Base-by-base conservation (phyloP, 179 eudicot species). In the Actinidia arguta region DNA sequence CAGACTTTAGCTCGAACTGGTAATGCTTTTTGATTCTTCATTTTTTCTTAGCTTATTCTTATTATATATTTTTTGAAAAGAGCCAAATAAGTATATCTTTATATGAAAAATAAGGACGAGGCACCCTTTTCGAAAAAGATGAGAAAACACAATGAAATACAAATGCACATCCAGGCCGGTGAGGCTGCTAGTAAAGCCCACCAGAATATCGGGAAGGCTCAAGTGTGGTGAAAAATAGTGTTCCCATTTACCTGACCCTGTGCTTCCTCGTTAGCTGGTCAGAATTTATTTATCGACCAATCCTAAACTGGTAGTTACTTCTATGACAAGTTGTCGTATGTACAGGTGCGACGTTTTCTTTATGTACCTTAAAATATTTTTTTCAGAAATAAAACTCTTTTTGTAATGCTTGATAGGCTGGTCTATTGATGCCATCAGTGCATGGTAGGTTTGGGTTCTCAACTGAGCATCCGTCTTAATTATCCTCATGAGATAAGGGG, bases 1-100 rank as follows among this genome's bases (percentile, higher is more conserved):
- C 99, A 97, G 84, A 95, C 98, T 54, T 87, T 97, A 78, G 98
- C 99, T 62, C 92, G 99, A 92, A 97, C 99, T 48, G 98, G 99
- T 93, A 88, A 52, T 78, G 24, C 12, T 81, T 78, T 17, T 69
- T 56, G 59, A 4, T 67, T 63, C 14, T 75, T 44, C 16, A 18
- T 18, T 64, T 10, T 20, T 44, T 75, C 54, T 44, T 31, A 20
- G 54, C 18, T 75, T 39, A 18, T n/a, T 31, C 5, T 20, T 42
- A 5, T 39, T 76, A 20, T 20, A 78, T 9, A 18, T 48, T 27
- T 36, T 22, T 39, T 58, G 52, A n/a, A 10, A 20, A 59, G 39
- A 80, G 69, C 70, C 54, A n/a, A 76, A 12, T 27, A 56, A n/a
- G 18, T 20, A 11, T 42, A 75, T 54, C 17, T 18, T 69, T 31